Evolutionary conservation across 1,139 yeast genomes (phyloP).

Genomic region (Candida sp.): DNA sequence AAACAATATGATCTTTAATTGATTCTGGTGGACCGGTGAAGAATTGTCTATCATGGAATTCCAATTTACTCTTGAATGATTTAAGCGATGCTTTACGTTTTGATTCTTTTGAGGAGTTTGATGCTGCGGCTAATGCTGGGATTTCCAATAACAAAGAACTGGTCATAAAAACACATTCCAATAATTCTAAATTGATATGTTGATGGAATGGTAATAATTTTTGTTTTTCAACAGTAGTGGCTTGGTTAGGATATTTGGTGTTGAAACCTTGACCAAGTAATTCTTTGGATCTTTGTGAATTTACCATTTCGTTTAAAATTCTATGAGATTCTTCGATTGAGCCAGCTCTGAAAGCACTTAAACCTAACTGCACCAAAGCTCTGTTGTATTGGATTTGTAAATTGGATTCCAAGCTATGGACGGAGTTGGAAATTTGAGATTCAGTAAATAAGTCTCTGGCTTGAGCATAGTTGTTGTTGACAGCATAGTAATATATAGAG

Average conservation of each 20-base stretch:
- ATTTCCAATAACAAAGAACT: conserved; percentile 88
- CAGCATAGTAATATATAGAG: conserved; percentile 88
- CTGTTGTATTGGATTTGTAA: conserved; percentile 93
- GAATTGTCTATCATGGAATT: conserved; percentile 90
- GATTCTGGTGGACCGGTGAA: conserved; percentile 99
- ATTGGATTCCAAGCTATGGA: conserved; percentile 80
- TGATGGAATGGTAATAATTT: conserved; percentile 96
- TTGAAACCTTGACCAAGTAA: conserved; percentile 90
- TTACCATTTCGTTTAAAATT: conserved; percentile 83
- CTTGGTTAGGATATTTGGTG: conserved; percentile 59
- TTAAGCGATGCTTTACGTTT: conserved; percentile 70
- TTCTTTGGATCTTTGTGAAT: conserved; percentile 86
- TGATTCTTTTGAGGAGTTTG: conserved; percentile 44
- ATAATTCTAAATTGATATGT: conserved; percentile 93
- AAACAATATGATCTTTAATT: conserved; percentile 90
- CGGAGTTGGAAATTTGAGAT: conserved; percentile 80
- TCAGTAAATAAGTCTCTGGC: conserved; percentile 87
- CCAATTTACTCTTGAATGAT: conserved; percentile 89
- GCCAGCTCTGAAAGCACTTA: conserved; percentile 93
- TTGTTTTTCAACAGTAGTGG: conserved; percentile 64
- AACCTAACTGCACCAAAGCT: conserved; percentile 92
- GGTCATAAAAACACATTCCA: conserved; percentile 93
- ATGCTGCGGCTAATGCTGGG: conserved; percentile 66
- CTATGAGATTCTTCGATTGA: conserved; percentile 85
- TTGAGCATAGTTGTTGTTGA: conserved; percentile 74